Conservation (phyloP, 2,329 filamentous ascomycete genomes). For the Coleophoma cylindrospora region DNA sequence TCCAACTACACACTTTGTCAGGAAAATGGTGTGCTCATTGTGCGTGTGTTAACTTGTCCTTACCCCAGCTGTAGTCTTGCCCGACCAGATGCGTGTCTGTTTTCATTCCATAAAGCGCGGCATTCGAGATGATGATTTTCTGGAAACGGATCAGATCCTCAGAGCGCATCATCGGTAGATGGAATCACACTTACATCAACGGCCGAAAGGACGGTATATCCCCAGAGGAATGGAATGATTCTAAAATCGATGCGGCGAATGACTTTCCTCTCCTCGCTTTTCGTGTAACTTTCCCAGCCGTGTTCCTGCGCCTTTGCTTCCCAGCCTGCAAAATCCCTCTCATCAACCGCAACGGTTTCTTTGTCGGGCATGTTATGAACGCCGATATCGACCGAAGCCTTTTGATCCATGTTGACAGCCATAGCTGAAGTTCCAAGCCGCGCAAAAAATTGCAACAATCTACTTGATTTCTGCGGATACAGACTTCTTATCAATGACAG, state of each 20-base stretch:
- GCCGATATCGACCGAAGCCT: too few species aligned
- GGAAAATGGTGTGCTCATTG: background rate
- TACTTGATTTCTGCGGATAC: too few species aligned
- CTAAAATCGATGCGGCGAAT: background rate
- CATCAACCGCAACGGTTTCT: too few species aligned
- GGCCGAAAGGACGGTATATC: background rate
- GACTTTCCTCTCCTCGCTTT: background rate
- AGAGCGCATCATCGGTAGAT: background rate
- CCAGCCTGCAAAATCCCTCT: too few species aligned
- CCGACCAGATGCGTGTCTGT: slow-evolving; percentile 18
- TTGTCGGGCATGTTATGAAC: too few species aligned
- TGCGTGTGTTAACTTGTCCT: background rate
- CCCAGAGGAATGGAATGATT: background rate
- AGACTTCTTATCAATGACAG: too few species aligned
- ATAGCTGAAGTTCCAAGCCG: too few species aligned
- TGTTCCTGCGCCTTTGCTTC: background rate
- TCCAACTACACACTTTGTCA: slow-evolving; percentile 4
- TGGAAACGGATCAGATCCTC: background rate
- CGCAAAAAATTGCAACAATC: too few species aligned
- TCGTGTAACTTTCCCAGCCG: background rate
- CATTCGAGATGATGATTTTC: slow-evolving; percentile 5
- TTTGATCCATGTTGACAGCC: too few species aligned
- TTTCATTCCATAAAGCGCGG: slow-evolving; percentile 21
- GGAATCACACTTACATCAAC: background rate
- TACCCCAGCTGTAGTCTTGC: slow-evolving; percentile 18